These are phyloP conservation scores for Isatis lusitanica DNA, from an alignment of 441 rosid genomes.

Conservation along the genomic window DNA sequence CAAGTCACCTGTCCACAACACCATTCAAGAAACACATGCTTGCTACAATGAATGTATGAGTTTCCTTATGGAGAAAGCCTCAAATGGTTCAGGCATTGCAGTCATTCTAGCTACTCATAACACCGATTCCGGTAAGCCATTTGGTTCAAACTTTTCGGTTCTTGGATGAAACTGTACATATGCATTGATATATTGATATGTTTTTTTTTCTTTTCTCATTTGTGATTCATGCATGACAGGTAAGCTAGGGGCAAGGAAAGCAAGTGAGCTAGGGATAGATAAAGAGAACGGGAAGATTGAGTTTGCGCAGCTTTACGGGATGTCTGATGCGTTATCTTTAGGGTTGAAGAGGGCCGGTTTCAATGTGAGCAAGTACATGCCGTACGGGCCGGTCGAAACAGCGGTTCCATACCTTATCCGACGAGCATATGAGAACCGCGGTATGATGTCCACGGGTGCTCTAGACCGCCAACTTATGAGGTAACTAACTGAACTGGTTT, in stretches of 20 bases:
- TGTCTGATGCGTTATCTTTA: conserved; percentile 73
- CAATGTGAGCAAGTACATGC: conserved; percentile 83
- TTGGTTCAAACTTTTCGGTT: background rate
- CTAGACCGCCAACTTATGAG: conserved; percentile 70
- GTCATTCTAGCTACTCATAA: conserved; percentile 83
- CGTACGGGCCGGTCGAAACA: conserved; percentile 66
- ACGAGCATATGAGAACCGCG: conserved; percentile 89
- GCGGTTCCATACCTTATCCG: conserved; percentile 79
- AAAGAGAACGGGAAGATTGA: conserved; percentile 53
- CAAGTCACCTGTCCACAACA: conserved; percentile 73
- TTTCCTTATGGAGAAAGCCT: conserved; percentile 59
- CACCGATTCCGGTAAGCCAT: conserved; percentile 58
- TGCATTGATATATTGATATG: background rate
- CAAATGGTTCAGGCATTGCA: conserved; percentile 42
- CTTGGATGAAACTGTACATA: background rate
- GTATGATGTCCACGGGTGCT: conserved; percentile 58
- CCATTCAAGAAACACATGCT: conserved; percentile 61
- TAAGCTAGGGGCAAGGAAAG: conserved; percentile 59
- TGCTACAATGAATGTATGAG: conserved; percentile 74
- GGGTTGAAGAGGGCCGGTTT: conserved; percentile 80
- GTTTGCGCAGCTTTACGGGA: conserved; percentile 88
- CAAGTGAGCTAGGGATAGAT: conserved; percentile 57
- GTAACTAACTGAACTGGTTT: conserved; percentile 27
- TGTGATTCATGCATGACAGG: conserved; percentile 36
- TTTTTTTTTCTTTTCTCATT: background rate